phyloP scores from a whole-genome alignment of 306 rosid species.

The Prosopis cineraria region DNA sequence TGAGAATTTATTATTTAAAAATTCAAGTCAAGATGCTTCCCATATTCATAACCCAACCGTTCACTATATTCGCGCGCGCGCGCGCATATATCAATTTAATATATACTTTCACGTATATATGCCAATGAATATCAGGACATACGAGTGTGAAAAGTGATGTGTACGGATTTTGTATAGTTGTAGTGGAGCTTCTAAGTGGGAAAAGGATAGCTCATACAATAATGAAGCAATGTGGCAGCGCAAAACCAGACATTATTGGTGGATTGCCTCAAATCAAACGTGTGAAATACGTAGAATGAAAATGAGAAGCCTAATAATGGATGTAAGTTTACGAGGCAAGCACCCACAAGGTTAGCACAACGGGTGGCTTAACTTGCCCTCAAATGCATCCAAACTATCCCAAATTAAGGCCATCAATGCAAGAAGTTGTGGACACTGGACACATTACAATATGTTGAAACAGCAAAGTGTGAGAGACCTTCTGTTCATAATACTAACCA shows the following conservation, averaged over 20 bases:
- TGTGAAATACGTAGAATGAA: slow-evolving; percentile 58
- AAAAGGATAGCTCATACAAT: slow-evolving; percentile 52
- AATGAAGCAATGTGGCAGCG: slow-evolving; percentile 41
- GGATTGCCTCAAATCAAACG: slow-evolving; percentile 75
- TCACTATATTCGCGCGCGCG: no score
- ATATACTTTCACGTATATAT: no score
- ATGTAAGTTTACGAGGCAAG: slow-evolving; percentile 62
- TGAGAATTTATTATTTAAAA: no score
- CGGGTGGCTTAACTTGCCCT: slow-evolving; percentile 65
- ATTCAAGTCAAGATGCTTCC: no score
- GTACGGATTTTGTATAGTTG: slow-evolving; percentile 73
- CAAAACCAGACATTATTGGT: slow-evolving; percentile 34
- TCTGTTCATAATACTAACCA: slow-evolving; percentile 43
- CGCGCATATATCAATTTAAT: no score
- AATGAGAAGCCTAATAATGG: slow-evolving; percentile 59
- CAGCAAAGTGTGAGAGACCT: slow-evolving; percentile 48
- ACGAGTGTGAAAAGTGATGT: slow-evolving; percentile 76
- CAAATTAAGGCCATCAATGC: slow-evolving; percentile 76
- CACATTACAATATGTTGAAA: slow-evolving; percentile 59
- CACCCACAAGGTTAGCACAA: slow-evolving; percentile 70
- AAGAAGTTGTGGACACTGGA: slow-evolving; percentile 68
- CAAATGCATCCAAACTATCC: slow-evolving; percentile 65
- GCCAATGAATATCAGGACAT: slow-evolving; percentile 54
- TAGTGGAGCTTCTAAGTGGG: slow-evolving; percentile 73
- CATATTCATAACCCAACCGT: no score